Percentiles rank a stretch among this genome's conserved stretches.
Conservation (phyloP, 306 rosid species). For the Castanea mollissima region DNA sequence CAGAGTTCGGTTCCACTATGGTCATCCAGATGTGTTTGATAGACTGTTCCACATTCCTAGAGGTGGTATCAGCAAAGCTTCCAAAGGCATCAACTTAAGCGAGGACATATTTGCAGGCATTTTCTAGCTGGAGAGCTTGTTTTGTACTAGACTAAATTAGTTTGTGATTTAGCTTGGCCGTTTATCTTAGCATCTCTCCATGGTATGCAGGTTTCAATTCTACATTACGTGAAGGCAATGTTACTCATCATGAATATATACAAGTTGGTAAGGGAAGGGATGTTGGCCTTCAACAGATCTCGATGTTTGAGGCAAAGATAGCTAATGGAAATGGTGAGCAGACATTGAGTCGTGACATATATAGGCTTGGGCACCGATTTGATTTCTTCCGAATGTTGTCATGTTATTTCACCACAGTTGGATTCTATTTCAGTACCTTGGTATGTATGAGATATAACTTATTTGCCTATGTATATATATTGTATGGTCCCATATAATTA, state of each 20-base stretch:
- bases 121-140: slow-evolving; percentile 6
- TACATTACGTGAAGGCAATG: slow-evolving; percentile 86
- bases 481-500: slow-evolving; percentile 11
- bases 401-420: slow-evolving; percentile 77
- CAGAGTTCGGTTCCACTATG: slow-evolving; percentile 98
- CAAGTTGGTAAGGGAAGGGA: slow-evolving; percentile 99
- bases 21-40: slow-evolving; percentile 98
- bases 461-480: neutral
- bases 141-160: neutral
- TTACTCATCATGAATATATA: slow-evolving; percentile 95
- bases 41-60: slow-evolving; percentile 94
- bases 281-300: slow-evolving; percentile 95
- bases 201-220: slow-evolving; percentile 78
- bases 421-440: slow-evolving; percentile 95
- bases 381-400: slow-evolving; percentile 96
- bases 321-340: slow-evolving; percentile 96
- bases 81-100: slow-evolving; percentile 85
- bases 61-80: slow-evolving; percentile 99
- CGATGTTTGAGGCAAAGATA: slow-evolving; percentile 95
- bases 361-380: slow-evolving; percentile 93
- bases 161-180: neutral
- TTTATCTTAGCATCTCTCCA: neutral
- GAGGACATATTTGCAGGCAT: slow-evolving; percentile 99
- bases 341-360: slow-evolving; percentile 93
- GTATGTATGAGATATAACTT: slow-evolving; percentile 42